phyloP scores from a whole-genome alignment of 2,329 filamentous ascomycete species.

The Colletotrichum caudatum region DNA sequence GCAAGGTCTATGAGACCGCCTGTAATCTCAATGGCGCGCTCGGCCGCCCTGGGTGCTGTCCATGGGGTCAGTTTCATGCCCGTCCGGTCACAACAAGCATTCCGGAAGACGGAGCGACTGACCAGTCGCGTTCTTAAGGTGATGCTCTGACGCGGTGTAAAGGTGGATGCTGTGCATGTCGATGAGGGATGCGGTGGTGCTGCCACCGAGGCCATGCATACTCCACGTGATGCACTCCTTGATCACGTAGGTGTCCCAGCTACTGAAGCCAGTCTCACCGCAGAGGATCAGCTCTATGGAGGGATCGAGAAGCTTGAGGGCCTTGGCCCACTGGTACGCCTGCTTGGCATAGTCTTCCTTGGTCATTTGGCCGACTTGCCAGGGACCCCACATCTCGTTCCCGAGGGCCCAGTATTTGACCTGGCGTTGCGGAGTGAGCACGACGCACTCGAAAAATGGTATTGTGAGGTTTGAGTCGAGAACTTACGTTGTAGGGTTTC shows the following conservation, averaged over 20 bases:
- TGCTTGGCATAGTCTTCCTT: constrained; percentile 77
- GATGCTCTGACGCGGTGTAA: constrained; percentile 72
- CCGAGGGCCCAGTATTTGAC: constrained; percentile 89
- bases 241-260: constrained; percentile 80
- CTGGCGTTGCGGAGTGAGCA: constrained; percentile 40
- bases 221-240: constrained; percentile 70
- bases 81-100: too few species aligned
- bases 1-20: constrained; percentile 78
- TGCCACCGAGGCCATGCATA: constrained; percentile 50
- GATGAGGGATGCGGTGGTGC: constrained; percentile 61
- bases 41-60: constrained; percentile 73
- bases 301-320: constrained; percentile 78
- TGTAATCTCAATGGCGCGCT: constrained; percentile 79
- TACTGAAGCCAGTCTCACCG: constrained; percentile 75
- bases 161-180: constrained; percentile 87
- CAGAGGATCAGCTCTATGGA: constrained; percentile 78
- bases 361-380: constrained; percentile 76
- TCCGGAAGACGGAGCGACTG: neutral
- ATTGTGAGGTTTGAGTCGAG: neutral
- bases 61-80: constrained; percentile 7
- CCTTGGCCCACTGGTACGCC: constrained; percentile 79
- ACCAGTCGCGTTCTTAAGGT: constrained; percentile 63
- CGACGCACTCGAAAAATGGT: neutral
- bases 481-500: constrained; percentile 74
- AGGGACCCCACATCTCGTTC: constrained; percentile 78